These are phyloP conservation scores for Eimeria sp. DNA, from an alignment of 169 alveolate species.

Conservation along the genomic window DNA sequence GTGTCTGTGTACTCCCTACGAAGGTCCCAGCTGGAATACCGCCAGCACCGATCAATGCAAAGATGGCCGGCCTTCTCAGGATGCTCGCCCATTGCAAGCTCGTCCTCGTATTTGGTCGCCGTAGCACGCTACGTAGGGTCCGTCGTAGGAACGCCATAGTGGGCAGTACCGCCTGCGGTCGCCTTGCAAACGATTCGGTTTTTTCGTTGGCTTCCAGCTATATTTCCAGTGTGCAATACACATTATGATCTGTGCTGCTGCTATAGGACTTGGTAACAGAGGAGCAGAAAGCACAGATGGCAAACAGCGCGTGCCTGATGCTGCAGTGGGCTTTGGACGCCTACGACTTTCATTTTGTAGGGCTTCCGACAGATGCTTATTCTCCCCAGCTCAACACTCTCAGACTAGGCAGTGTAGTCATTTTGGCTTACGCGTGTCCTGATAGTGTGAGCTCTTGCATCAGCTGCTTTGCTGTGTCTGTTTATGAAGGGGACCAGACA, in stretches of 20 bases:
- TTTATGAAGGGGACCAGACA: constrained; percentile 53
- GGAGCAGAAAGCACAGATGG: constrained; percentile 47
- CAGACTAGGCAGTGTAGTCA: background rate
- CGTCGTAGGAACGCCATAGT: background rate
- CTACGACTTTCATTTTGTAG: constrained; percentile 71
- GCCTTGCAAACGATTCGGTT: background rate
- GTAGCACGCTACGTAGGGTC: constrained; percentile 25
- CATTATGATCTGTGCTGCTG: background rate
- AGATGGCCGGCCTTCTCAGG: constrained; percentile 79
- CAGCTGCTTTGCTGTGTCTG: background rate
- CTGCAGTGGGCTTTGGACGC: constrained; percentile 82
- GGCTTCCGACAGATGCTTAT: background rate
- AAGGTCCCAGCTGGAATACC: constrained; percentile 70
- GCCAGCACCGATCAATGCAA: constrained; percentile 55
- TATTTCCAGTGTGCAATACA: background rate
- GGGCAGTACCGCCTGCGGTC: background rate
- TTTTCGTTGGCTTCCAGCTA: background rate
- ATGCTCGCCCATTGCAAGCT: constrained; percentile 76
- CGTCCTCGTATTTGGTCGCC: constrained; percentile 51
- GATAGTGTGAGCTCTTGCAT: background rate
- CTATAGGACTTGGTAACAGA: constrained; percentile 25
- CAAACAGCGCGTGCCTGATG: constrained; percentile 41
- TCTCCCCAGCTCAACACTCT: background rate
- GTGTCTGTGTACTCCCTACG: background rate
- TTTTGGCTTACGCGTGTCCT: background rate